Evolutionary conservation across 169 alveolate genomes (phyloP).

Genomic region (Cytauxzoon felis): DNA sequence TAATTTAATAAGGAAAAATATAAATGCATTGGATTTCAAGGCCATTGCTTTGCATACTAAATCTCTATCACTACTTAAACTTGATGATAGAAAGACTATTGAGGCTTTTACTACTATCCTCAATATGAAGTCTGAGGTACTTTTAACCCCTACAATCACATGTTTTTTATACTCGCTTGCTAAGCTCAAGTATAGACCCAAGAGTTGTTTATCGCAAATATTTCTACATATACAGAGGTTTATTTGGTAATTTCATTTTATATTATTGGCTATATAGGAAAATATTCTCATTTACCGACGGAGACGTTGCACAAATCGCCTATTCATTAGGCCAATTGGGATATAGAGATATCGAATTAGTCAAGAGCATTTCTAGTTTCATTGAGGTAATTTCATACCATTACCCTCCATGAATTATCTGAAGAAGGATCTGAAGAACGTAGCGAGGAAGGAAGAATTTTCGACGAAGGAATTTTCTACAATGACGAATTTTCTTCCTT

Average conservation of each 20-base stretch:
- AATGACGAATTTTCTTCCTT: neutral
- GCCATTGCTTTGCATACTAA: conserved; percentile 49
- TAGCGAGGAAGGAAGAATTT: too few relatives aligned
- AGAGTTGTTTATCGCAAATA: conserved; percentile 1
- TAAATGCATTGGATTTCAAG: conserved; percentile 26
- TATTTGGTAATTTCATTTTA: neutral
- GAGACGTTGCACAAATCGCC: conserved; percentile 45
- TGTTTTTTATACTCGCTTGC: conserved; percentile 50
- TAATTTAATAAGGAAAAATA: conserved; percentile 28
- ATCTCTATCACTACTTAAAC: conserved; percentile 38
- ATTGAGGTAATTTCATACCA: conserved; percentile 9
- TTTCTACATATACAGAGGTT: conserved; percentile 24
- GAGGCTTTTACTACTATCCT: conserved; percentile 13
- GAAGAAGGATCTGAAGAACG: neutral
- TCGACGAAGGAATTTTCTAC: too few relatives aligned
- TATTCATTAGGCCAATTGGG: conserved; percentile 60
- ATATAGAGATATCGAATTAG: conserved; percentile 1
- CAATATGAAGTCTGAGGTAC: neutral
- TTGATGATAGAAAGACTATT: conserved; percentile 39
- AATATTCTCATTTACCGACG: conserved; percentile 39
- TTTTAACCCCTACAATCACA: conserved; percentile 31
- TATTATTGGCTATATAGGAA: neutral
- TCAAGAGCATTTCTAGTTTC: conserved; percentile 26
- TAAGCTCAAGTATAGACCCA: conserved; percentile 42
- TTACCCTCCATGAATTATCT: neutral